These are phyloP conservation scores for Ustilago crameri DNA, from an alignment of 1,284 basidiomycete species.

Conservation along the genomic window DNA sequence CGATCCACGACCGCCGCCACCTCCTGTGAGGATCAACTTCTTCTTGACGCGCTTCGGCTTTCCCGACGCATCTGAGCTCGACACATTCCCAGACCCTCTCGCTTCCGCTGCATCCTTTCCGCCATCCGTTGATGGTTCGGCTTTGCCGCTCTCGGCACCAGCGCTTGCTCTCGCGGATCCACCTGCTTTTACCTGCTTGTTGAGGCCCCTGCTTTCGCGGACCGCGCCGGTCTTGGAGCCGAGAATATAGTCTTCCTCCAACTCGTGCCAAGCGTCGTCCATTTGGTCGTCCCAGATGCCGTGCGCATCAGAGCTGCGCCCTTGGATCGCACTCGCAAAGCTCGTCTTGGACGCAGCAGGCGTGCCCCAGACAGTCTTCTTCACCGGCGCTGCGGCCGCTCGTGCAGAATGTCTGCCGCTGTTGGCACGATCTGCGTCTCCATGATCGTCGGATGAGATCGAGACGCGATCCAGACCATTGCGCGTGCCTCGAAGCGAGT, in stretches of 20 bases:
- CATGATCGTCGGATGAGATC: slow-evolving; percentile 38
- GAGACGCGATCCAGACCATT: slow-evolving; percentile 31
- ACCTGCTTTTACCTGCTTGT: slow-evolving; percentile 21
- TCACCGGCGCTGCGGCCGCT: slow-evolving; percentile 11
- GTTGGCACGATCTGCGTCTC: slow-evolving; percentile 6
- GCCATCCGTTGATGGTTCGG: slow-evolving; percentile 9
- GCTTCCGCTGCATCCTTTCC: not conserved
- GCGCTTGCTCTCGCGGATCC: not conserved
- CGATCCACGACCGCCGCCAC: slow-evolving; percentile 50
- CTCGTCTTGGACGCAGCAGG: slow-evolving; percentile 48
- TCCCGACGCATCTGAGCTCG: not conserved
- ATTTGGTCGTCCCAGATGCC: slow-evolving; percentile 50
- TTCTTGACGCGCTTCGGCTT: slow-evolving; percentile 57
- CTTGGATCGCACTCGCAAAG: slow-evolving; percentile 51
- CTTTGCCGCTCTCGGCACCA: slow-evolving; percentile 8
- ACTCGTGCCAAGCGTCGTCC: slow-evolving; percentile 65
- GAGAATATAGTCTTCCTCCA: slow-evolving; percentile 64
- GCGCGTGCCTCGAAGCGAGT: slow-evolving; percentile 35
- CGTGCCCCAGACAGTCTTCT: slow-evolving; percentile 67
- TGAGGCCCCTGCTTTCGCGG: slow-evolving; percentile 36
- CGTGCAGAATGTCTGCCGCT: slow-evolving; percentile 1
- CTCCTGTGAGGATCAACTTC: slow-evolving; percentile 64
- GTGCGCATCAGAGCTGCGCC: slow-evolving; percentile 21
- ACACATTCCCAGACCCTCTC: not conserved
- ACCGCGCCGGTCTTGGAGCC: slow-evolving; percentile 38